Conservation (phyloP, 257 asterid genomes). For the Penstemon newberryi region DNA sequence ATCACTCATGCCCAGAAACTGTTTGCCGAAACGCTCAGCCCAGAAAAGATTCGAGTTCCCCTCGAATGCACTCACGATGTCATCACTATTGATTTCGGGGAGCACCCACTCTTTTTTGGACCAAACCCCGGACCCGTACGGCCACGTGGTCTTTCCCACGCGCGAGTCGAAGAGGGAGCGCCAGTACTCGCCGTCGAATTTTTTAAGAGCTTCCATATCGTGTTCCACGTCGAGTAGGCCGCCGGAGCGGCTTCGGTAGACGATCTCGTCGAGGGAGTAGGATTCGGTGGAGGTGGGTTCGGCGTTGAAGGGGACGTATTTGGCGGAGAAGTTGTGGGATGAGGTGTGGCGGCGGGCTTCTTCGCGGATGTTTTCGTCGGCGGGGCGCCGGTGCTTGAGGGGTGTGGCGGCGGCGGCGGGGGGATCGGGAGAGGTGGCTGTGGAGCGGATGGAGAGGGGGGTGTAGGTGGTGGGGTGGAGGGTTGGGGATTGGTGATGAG, state of each 20-base stretch:
- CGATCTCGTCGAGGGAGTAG: conserved; percentile 59
- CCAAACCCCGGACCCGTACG: conserved; percentile 72
- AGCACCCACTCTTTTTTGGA: conserved; percentile 67
- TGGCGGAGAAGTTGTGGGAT: conserved; percentile 47
- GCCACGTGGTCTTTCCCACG: conserved; percentile 61
- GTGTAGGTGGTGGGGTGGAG: background rate
- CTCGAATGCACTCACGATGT: conserved; percentile 59
- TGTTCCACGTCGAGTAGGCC: conserved; percentile 67
- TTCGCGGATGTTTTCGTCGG: conserved; percentile 16
- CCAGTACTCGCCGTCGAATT: conserved; percentile 61
- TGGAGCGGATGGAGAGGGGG: background rate
- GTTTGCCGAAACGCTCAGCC: conserved; percentile 56
- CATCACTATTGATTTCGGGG: conserved; percentile 46
- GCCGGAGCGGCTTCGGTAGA: conserved; percentile 61
- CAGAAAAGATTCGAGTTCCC: conserved; percentile 60
- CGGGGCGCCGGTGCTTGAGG: background rate
- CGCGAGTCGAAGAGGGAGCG: conserved; percentile 55
- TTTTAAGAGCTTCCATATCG: conserved; percentile 49
- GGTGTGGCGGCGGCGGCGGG: background rate
- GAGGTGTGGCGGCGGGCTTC: conserved; percentile 26
- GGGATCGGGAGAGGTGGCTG: background rate
- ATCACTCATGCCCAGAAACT: conserved; percentile 46
- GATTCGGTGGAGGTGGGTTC: conserved; percentile 51
- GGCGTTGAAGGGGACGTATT: conserved; percentile 59
- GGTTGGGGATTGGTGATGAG: background rate